Conservation (phyloP, 106 monocot species). For the Phalaenopsis aphrodite region DNA sequence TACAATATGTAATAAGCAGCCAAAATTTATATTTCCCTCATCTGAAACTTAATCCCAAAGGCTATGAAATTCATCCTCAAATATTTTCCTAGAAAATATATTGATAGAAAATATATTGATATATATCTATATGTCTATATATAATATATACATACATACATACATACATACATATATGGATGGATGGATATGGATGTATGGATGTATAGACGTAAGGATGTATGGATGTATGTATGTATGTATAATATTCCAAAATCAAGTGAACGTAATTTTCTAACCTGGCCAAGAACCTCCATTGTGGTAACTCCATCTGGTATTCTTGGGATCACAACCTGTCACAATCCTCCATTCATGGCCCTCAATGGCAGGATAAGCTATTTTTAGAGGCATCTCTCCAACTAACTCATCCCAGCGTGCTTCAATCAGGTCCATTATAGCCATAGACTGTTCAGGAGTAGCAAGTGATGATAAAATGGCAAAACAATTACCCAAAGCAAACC, state of each 20-base stretch:
- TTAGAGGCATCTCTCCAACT: conserved; percentile 54
- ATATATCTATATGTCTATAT: too few species aligned
- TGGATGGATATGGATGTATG: too few species aligned
- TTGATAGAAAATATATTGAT: too few species aligned
- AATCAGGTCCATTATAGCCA: conserved; percentile 64
- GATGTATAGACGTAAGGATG: too few species aligned
- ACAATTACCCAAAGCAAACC: conserved; percentile 34
- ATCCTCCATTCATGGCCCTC: conserved; percentile 51
- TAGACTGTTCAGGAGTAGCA: conserved; percentile 48
- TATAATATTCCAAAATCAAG: neutral
- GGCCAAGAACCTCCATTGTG: conserved; percentile 53
- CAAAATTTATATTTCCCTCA: too few species aligned
- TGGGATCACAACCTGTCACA: conserved; percentile 20
- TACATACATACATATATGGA: neutral
- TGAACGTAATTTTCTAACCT: conserved; percentile 8
- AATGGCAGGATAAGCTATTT: conserved; percentile 42
- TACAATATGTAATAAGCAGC: too few species aligned
- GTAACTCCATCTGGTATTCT: conserved; percentile 21
- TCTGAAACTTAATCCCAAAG: too few species aligned
- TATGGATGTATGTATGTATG: neutral
- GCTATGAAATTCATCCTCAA: too few species aligned
- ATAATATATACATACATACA: neutral
- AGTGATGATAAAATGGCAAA: conserved; percentile 48
- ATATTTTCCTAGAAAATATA: too few species aligned
- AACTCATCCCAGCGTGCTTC: conserved; percentile 51